phyloP scores from a whole-genome alignment of 306 rosid species.

The Malus orientalis region DNA sequence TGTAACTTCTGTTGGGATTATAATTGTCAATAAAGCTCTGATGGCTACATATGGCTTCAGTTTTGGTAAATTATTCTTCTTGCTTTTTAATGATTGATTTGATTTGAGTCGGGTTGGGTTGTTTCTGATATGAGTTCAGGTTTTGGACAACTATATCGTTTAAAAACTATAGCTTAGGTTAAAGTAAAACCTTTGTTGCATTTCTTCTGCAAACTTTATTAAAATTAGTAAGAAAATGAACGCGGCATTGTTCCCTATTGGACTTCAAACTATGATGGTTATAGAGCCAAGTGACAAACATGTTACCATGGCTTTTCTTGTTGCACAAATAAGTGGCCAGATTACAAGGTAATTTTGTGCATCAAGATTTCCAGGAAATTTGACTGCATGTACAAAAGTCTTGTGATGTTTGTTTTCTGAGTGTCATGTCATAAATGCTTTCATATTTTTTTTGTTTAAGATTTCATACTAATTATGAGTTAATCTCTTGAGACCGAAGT shows the following conservation, averaged over 20 bases:
- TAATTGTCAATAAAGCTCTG: slow-evolving; percentile 81
- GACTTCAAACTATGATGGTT: not conserved
- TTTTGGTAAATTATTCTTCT: slow-evolving; percentile 48
- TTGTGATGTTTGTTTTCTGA: not conserved
- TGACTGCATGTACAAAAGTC: not conserved
- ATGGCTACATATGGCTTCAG: slow-evolving; percentile 85
- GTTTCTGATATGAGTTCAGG: not conserved
- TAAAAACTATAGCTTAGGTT: not conserved
- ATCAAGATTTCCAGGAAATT: not conserved
- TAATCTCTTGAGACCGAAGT: not conserved
- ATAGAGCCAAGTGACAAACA: not conserved
- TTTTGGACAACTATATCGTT: not conserved
- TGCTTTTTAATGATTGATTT: not conserved
- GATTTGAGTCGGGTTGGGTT: not conserved
- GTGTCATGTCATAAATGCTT: not conserved
- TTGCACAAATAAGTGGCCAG: not conserved
- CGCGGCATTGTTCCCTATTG: not conserved
- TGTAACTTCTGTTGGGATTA: slow-evolving; percentile 85
- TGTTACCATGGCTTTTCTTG: not conserved
- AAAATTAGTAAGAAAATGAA: not conserved
- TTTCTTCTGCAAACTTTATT: not conserved
- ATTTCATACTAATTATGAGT: not conserved
- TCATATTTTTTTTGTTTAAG: not conserved
- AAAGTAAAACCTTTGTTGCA: not conserved
- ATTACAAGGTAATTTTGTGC: not conserved